Percentiles rank a stretch among this genome's conserved stretches.
Evolutionary conservation across 176 grass and related monocot genomes (phyloP).

Genomic region (Oryza glumipatula): DNA sequence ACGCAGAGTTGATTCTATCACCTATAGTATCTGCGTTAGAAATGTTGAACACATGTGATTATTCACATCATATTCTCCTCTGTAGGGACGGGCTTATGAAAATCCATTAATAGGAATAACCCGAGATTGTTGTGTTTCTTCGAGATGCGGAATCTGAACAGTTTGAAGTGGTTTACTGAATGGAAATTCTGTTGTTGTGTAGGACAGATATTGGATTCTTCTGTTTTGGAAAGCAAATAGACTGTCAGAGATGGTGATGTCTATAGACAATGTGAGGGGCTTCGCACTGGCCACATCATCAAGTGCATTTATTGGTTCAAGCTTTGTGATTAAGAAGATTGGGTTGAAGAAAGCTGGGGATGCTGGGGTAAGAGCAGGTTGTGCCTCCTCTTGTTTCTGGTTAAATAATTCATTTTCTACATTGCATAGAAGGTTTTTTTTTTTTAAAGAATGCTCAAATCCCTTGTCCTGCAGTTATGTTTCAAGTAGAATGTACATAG

Average conservation of each 20-base stretch:
- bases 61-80: not conserved
- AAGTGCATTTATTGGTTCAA: conserved; percentile 88
- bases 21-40: not conserved
- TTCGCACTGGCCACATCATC: conserved; percentile 76
- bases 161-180: conserved; percentile 1
- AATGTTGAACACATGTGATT: not conserved
- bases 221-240: not conserved
- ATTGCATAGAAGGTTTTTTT: not conserved
- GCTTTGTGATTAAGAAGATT: conserved; percentile 92
- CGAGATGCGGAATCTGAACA: not conserved
- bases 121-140: not conserved
- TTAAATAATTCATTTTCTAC: not conserved
- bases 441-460: not conserved
- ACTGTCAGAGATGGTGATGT: conserved; percentile 52
- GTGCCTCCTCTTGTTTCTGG: conserved; percentile 34
- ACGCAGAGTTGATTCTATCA: not conserved
- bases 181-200: not conserved
- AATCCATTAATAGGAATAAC: not conserved
- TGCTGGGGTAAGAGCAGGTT: conserved; percentile 80
- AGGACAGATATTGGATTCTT: not conserved
- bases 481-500: not conserved
- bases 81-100: not conserved
- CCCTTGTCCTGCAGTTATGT: not conserved
- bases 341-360: conserved; percentile 78
- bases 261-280: conserved; percentile 71